Percentiles rank a stretch among this genome's conserved stretches.
These are phyloP conservation scores for Mycena leptocephala DNA, from an alignment of 768 basidiomycete genomes.

Conservation along the genomic window DNA sequence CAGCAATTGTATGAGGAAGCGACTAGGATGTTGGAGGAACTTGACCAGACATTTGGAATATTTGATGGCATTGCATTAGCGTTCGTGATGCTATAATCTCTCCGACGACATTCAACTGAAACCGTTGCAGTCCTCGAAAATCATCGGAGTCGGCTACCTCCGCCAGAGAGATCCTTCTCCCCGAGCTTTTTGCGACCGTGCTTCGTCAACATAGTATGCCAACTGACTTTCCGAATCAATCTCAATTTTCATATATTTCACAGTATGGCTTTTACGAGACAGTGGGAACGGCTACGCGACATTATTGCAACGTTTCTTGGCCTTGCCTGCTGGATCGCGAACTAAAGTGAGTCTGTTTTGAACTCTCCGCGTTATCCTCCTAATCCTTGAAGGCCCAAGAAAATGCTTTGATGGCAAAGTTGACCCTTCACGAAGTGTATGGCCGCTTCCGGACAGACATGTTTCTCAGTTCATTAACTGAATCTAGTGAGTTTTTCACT, in stretches of 20 bases:
- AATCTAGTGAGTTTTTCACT: constrained; percentile 79
- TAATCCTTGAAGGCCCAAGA: constrained; percentile 75
- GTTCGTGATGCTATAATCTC: constrained; percentile 49
- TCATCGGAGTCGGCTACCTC: constrained; percentile 56
- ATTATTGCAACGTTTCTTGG: constrained; percentile 72
- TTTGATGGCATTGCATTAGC: constrained; percentile 65
- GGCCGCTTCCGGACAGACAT: constrained; percentile 88
- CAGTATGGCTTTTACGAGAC: constrained; percentile 81
- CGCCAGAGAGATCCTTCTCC: constrained; percentile 68
- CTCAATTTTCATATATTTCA: constrained; percentile 15
- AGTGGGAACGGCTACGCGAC: constrained; percentile 66
- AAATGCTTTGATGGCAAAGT: constrained; percentile 79
- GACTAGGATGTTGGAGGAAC: constrained; percentile 71
- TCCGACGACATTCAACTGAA: constrained; percentile 14
- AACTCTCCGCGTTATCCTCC: background rate
- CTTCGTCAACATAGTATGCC: constrained; percentile 79
- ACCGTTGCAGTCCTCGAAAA: constrained; percentile 56
- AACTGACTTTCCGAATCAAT: background rate
- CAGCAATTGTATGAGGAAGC: constrained; percentile 71
- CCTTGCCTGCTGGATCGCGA: constrained; percentile 69
- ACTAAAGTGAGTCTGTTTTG: constrained; percentile 65
- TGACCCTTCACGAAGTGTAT: constrained; percentile 87
- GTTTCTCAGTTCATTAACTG: constrained; percentile 90
- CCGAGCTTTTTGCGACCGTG: constrained; percentile 73
- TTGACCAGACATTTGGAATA: constrained; percentile 69